Evolutionary conservation across 2,329 filamentous ascomycete genomes (phyloP).

Genomic region (Cladorrhinum sp.): DNA sequence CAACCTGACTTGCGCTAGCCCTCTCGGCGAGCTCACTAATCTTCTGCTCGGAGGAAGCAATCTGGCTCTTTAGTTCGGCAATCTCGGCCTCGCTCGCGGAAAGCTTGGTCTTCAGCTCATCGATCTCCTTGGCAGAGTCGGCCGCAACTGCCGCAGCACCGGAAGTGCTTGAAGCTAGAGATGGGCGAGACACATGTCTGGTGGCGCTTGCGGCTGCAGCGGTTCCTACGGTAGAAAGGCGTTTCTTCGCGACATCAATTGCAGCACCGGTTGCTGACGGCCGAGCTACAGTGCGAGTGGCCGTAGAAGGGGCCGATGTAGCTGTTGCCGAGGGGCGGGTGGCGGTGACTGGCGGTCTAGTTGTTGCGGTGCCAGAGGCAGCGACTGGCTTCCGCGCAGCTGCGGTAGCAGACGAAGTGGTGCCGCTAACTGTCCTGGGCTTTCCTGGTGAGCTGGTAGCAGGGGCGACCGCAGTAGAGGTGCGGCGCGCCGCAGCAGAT

Average conservation of each 20-base stretch:
- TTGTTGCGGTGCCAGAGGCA: slow-evolving; percentile 31
- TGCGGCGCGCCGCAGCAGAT: slow-evolving; percentile 31
- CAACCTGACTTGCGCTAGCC: slow-evolving; percentile 37
- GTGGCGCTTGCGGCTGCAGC: slow-evolving; percentile 38
- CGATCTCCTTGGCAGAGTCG: slow-evolving; percentile 52
- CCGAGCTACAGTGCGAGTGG: slow-evolving; percentile 35
- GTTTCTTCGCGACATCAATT: slow-evolving; percentile 53
- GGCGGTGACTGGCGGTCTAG: slow-evolving; percentile 33
- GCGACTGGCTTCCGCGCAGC: slow-evolving; percentile 37
- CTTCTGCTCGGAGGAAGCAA: slow-evolving; percentile 54
- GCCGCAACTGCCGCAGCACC: slow-evolving; percentile 38
- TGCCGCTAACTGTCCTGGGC: slow-evolving; percentile 20
- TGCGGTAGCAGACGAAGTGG: slow-evolving; percentile 32
- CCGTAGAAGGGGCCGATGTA: slow-evolving; percentile 36
- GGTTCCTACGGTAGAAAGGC: slow-evolving; percentile 50
- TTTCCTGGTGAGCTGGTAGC: slow-evolving; percentile 28
- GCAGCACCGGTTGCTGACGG: slow-evolving; percentile 30
- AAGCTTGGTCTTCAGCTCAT: slow-evolving; percentile 59
- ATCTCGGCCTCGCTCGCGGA: slow-evolving; percentile 57
- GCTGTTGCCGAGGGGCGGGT: slow-evolving; percentile 38
- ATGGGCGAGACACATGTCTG: slow-evolving; percentile 43
- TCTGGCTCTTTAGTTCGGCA: slow-evolving; percentile 54
- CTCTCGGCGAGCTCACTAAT: slow-evolving; percentile 53
- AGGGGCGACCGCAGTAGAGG: slow-evolving; percentile 30
- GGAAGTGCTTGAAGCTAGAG: slow-evolving; percentile 30